Conservation (phyloP, 2,329 filamentous ascomycete genomes). For the Diaporthe ampelina region DNA sequence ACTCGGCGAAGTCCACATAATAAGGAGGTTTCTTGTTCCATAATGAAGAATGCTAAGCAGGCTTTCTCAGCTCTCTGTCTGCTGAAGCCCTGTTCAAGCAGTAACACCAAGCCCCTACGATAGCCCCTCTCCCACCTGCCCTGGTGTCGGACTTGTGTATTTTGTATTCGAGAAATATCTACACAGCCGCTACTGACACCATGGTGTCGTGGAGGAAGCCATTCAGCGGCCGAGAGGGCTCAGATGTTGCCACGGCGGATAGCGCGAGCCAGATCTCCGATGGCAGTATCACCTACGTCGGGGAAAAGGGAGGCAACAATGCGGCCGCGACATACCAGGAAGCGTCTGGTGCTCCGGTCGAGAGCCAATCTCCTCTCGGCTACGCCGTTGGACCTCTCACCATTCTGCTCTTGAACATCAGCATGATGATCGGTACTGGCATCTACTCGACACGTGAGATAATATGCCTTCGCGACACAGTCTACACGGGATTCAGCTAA, state of each 20-base stretch:
- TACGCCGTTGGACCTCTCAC: constrained; percentile 69
- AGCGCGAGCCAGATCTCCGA: constrained; percentile 32
- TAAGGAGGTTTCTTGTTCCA: not conserved
- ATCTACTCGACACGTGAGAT: constrained; percentile 68
- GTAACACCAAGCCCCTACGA: not conserved
- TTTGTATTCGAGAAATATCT: not conserved
- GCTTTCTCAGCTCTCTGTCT: not conserved
- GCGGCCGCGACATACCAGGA: constrained; percentile 59
- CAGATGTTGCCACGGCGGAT: constrained; percentile 7
- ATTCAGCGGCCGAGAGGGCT: constrained; percentile 21
- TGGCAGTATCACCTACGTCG: constrained; percentile 38
- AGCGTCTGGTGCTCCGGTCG: constrained; percentile 72
- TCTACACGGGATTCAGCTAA: constrained; percentile 22
- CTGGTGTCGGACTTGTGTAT: not conserved
- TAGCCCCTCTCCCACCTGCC: not conserved
- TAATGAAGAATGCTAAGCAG: not conserved
- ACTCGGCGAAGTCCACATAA: constrained; percentile 1
- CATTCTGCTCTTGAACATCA: constrained; percentile 69
- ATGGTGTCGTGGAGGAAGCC: constrained; percentile 40
- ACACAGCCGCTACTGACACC: not conserved
- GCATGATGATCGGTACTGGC: constrained; percentile 74
- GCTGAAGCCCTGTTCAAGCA: not conserved
- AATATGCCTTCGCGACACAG: fast-evolving
- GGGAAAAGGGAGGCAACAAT: constrained; percentile 45
- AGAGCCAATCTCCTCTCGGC: constrained; percentile 70